These are phyloP conservation scores for Tetradesmus obliquus DNA, from an alignment of 139 green algal genomes.

Conservation along the genomic window DNA sequence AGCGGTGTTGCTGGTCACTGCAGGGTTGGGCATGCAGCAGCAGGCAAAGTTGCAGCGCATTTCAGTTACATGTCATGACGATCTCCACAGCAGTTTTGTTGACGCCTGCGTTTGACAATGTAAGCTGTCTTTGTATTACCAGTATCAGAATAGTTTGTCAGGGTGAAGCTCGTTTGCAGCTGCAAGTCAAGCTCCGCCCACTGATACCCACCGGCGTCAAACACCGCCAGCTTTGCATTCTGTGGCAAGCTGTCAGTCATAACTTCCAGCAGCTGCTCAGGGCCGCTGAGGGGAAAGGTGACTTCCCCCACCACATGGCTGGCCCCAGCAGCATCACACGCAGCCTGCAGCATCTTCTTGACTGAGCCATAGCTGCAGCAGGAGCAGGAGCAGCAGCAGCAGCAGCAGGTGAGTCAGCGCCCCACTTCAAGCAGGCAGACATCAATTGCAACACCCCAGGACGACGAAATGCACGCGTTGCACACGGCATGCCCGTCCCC, in stretches of 20 bases:
- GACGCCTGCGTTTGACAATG: too few species aligned
- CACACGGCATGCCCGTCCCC: too few species aligned
- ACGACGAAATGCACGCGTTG: too few species aligned
- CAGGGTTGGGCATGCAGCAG: background rate
- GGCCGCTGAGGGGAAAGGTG: slow-evolving; percentile 57
- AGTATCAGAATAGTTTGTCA: too few species aligned
- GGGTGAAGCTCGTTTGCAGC: too few species aligned
- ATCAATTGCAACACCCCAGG: too few species aligned
- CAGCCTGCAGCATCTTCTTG: slow-evolving; percentile 75
- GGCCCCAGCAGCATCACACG: slow-evolving; percentile 51
- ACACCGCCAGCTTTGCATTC: slow-evolving; percentile 65
- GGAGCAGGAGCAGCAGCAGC: slow-evolving; percentile 4
- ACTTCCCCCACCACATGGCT: slow-evolving; percentile 59
- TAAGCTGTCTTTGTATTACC: too few species aligned
- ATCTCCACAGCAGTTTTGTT: too few species aligned
- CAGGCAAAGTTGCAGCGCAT: too few species aligned
- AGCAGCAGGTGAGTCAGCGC: background rate
- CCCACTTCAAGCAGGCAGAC: too few species aligned
- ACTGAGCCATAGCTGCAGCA: slow-evolving; percentile 69
- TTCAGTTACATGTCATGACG: too few species aligned
- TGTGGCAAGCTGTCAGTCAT: slow-evolving; percentile 58
- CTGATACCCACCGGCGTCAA: slow-evolving; percentile 52
- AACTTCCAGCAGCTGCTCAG: slow-evolving; percentile 57
- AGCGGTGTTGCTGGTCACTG: slow-evolving; percentile 74
- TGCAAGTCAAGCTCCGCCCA: background rate